Evolutionary conservation across 2,329 filamentous ascomycete genomes (phyloP), one percentile per base, ranked within the genome.

Genomic region (Xylaria multiplex): DNA sequence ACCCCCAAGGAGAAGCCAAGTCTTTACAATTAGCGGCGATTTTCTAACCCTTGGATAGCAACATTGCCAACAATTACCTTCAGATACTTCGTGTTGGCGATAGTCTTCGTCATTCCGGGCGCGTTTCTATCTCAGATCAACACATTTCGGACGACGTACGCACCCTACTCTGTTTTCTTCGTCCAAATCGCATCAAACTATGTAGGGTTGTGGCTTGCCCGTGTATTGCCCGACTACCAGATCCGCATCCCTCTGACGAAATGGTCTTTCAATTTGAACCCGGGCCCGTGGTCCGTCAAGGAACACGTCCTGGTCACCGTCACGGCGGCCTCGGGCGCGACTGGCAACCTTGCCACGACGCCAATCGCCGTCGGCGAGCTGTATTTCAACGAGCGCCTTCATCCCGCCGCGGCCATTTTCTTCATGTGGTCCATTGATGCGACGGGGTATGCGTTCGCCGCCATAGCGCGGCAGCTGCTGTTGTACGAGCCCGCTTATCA

Each of bases 391-490:
- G 78, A 83, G 53, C 78, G 74, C 32, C 80, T 89, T 55, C 79
- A 87, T 55, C 81, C 85, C 0, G 84, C 81, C 0, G 83, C 87
- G 6, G 83, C 82, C 0, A 82, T 88, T 37, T 85, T 87, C 73
- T 89, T 89, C 77, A 89, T 89, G 86, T 82, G 83, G 78, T 79
- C 82, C 0, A 86, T 86, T 40, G 85, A 87, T 0, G 87, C 83
- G 78, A 84, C 82, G 0, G 86, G 86, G 11, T 89, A 88, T 69
- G 84, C 84, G 0, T 88, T 86, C 72, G 86, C 86, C 2, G 86
- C 86, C 0, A 79, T 88, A 56, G 85, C 85, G 6, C 80, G 86
- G 2, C 83, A 88, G 65, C 81, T 88, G 27, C 75, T 88, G 9
- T 78, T 89, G 19, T 87, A 87, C 69, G 86, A 89, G 66, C 86